Base-by-base conservation (phyloP, 2,329 filamentous ascomycete species). In the Calcarisporium arbuscula region DNA sequence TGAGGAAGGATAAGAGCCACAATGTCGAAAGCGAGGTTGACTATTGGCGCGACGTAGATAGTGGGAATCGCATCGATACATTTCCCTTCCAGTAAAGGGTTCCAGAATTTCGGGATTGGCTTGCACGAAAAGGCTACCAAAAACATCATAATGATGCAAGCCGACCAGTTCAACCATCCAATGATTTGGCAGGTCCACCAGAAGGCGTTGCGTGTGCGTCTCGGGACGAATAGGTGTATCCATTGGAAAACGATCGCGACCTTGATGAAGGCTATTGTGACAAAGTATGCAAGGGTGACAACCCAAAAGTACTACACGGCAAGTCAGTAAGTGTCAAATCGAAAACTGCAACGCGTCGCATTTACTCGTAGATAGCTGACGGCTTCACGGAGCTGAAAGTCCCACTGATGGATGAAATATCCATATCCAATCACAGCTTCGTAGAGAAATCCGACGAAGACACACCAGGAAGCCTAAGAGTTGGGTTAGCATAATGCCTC, bases 1-100 rank as follows among this genome's bases (percentile, higher is more conserved):
- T 39, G 37, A 6, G 37, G 37, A n/a, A 39, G 20, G 4, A 35
- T 8, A 16, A 39, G 25, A 14, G 36, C 31, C 9, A 35, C 17
- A 6, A 39, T 9, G 15, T 35, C 32, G 18, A 32, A 14, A 32
- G 25, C n/a, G 5, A 38, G 22, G 20, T 38, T 34, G 12, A 38
- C n/a, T 28, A 19, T 27, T 17, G 14, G 30, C 23, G 8, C 20
- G 15, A 15, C 5, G 28, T 17, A 17, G 27, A 14, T 8, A 33
- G 9, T n/a, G 19, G 35, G 14, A n/a, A 19, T 29, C 9, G 15
- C 14, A 11, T 34, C 17, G 9, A 34, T 15, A 31, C 30, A 38
- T 14, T n/a, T 23, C 10, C 30, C 30, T 11, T 19, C 8, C 8
- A 28, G 14, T 26, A 30, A 38, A n/a, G 16, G 25, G 17, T 29